Base-by-base conservation (phyloP, 2,329 filamentous ascomycete genomes). In the Lachnellula hyalina region DNA sequence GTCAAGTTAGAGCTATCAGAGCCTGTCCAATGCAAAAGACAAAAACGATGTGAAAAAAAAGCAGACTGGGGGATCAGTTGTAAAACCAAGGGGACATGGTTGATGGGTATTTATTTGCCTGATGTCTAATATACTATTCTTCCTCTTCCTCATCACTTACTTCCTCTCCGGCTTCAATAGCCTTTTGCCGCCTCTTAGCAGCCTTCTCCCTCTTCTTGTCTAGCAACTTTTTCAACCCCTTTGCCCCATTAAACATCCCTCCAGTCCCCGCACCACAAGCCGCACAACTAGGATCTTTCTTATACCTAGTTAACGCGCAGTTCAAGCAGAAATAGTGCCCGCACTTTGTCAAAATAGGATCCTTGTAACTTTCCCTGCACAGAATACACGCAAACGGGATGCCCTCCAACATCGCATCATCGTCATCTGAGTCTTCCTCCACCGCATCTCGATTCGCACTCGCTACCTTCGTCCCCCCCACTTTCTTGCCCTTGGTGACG, bases 271-370 rank as follows among this genome's bases (percentile, higher is more conserved):
- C 78, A 1, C 90, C 89, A 70, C 94, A 97, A 4, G 87, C 88
- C 2, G 89, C 90, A 71, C 94, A 97, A 2, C 83, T 84, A 4
- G 92, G 92, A 64, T 92, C 90, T 68, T 90, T 94, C 59, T 88
- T 80, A 69, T 96, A 97, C 61, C 92, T 76, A 68, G 89, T 84
- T 64, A 97, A 75, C 25, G 94, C 94, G 71, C 94, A 99, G 1
- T 81, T 78, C 71, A 96, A 89, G 69, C 94, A 99, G 68, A 97
- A 97, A 71, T 97, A 97, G 71, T 99, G 94, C 0, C 90, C 89
- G 63, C 94, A 99, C 61, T 90, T 87, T 12, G 94, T 97, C 23
- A 93, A 76, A 12, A 97, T 82, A 0, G 94, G 93, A 54, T 82
- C 77, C 53, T 65, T 67, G 47, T 47, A 78, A 72, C n/a, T 74